These are phyloP conservation scores for Aphanomyces astaci DNA, from an alignment of 352 stramenopile genomes.

Conservation along the genomic window DNA sequence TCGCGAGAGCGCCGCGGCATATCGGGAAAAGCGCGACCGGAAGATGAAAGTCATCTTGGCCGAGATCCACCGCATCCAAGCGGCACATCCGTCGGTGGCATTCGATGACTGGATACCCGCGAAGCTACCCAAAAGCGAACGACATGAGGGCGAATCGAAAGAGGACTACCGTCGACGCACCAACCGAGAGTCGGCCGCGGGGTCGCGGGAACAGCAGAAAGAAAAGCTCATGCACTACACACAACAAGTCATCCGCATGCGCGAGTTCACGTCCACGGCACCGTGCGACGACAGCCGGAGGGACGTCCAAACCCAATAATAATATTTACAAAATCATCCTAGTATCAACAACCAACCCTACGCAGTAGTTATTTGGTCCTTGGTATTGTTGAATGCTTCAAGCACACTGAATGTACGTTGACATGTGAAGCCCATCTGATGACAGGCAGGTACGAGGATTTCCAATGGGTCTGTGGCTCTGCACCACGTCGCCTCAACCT, in stretches of 20 bases:
- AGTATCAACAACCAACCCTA: too few species aligned
- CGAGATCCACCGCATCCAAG: slow-evolving; percentile 6
- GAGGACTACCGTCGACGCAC: slow-evolving; percentile 16
- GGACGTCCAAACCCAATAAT: too few species aligned
- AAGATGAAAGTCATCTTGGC: slow-evolving; percentile 11
- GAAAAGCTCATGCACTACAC: slow-evolving; percentile 11
- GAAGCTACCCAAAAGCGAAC: slow-evolving; percentile 4
- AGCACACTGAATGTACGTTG: too few species aligned
- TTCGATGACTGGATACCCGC: not conserved
- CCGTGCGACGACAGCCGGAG: too few species aligned
- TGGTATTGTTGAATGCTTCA: too few species aligned
- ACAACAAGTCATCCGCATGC: not conserved
- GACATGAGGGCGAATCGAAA: not conserved
- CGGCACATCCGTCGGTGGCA: not conserved
- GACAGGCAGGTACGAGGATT: too few species aligned
- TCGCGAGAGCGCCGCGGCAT: not conserved
- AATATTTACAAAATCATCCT: not conserved
- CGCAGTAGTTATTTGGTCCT: too few species aligned
- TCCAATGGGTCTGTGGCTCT: too few species aligned
- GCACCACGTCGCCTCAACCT: too few species aligned
- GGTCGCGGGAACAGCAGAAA: slow-evolving; percentile 7
- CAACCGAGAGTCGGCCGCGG: slow-evolving; percentile 16
- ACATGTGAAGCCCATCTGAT: too few species aligned
- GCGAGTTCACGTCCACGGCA: not conserved
- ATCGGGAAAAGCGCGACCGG: slow-evolving; percentile 13